Conservation (phyloP, 2,329 filamentous ascomycete species). For the Cryphonectria naterciae region DNA sequence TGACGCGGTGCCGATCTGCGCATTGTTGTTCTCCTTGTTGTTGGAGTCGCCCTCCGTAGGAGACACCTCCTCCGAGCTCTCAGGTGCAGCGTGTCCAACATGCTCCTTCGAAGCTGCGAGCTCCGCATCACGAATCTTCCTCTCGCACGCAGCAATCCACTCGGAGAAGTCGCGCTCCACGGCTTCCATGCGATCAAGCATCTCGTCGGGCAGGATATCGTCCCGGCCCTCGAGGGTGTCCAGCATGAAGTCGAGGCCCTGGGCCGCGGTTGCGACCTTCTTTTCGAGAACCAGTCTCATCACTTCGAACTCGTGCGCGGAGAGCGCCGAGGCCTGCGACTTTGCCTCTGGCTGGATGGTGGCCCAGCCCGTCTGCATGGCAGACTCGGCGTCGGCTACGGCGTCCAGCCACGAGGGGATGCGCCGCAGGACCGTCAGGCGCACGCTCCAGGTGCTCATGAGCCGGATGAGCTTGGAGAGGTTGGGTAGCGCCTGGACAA, state of each 20-base stretch:
- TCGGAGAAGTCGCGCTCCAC: constrained; percentile 77
- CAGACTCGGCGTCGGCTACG: constrained; percentile 67
- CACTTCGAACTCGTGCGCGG: constrained; percentile 55
- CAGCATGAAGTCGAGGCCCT: constrained; percentile 80
- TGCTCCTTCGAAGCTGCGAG: constrained; percentile 38
- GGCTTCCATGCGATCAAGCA: constrained; percentile 84
- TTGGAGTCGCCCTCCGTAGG: background rate
- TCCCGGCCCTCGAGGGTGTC: constrained; percentile 82
- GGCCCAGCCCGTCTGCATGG: constrained; percentile 69
- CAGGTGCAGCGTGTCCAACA: background rate
- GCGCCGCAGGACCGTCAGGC: constrained; percentile 74
- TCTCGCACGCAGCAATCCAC: constrained; percentile 81
- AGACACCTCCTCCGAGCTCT: background rate
- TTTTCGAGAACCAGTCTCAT: constrained; percentile 67
- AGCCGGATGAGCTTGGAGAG: constrained; percentile 73
- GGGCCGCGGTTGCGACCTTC: constrained; percentile 72
- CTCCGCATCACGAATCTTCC: constrained; percentile 71
- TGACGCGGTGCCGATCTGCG: constrained; percentile 4
- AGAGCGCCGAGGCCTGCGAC: constrained; percentile 36
- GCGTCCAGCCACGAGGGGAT: constrained; percentile 70
- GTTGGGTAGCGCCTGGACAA: constrained; percentile 84
- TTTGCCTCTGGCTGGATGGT: constrained; percentile 47
- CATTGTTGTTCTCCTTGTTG: background rate
- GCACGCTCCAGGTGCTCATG: constrained; percentile 77
- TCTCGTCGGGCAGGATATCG: constrained; percentile 82